phyloP scores from a whole-genome alignment of 208 protist genomes.

The Entamoeba histolytica region DNA sequence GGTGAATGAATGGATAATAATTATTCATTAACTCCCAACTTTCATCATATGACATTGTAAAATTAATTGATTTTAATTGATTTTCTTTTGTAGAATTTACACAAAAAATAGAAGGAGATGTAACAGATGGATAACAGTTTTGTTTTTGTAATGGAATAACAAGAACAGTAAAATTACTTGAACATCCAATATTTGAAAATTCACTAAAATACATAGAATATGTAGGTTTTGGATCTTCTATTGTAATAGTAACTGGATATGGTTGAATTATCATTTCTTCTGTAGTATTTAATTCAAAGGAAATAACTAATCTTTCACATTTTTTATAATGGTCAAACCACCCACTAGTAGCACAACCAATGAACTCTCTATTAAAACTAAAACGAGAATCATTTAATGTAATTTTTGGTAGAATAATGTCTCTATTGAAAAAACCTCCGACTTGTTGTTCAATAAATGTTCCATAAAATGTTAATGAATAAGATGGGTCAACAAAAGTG shows the following conservation, averaged over 20 bases:
- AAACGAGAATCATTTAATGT: background rate
- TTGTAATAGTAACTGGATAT: background rate
- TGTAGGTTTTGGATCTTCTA: background rate
- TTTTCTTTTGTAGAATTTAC: background rate
- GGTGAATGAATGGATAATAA: background rate
- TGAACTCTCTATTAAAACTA: background rate
- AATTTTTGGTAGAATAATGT: background rate
- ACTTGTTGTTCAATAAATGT: background rate
- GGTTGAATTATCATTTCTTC: background rate
- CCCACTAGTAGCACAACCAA: background rate
- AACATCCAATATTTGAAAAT: background rate
- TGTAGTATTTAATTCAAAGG: background rate
- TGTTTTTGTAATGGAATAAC: background rate
- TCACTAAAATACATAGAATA: background rate
- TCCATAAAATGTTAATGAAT: background rate
- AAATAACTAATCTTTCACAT: background rate
- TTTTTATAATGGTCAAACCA: background rate
- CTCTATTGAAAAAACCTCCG: background rate
- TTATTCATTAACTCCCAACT: background rate
- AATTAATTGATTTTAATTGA: too few species aligned
- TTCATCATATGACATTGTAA: too few species aligned
- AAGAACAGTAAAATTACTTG: background rate
- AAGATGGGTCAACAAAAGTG: background rate
- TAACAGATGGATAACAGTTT: background rate
- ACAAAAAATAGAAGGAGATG: background rate